Conservation (phyloP, 2,329 filamentous ascomycete species). For the Thermomyces lanuginosus region DNA sequence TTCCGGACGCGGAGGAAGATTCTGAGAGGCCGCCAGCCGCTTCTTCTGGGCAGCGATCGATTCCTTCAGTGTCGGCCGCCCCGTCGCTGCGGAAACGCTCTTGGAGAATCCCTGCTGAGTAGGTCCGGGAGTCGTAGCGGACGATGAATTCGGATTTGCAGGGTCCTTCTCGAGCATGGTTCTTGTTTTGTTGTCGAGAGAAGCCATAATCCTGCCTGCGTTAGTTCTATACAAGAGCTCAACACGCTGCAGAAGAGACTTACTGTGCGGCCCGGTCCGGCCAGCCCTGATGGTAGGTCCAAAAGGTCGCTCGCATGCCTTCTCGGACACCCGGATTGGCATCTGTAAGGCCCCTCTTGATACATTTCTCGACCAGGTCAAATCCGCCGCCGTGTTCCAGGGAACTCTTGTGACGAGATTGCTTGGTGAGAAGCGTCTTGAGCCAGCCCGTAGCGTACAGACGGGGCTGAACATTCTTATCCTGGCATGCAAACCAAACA, state of each 20-base stretch:
- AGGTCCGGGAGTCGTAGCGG: slow-evolving; percentile 7
- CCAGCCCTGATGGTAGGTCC: slow-evolving; percentile 67
- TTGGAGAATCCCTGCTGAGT: slow-evolving; percentile 9
- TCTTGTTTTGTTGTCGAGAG: slow-evolving; percentile 62
- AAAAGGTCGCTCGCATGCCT: slow-evolving; percentile 70
- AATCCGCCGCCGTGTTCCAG: slow-evolving; percentile 74
- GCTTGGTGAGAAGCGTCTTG: slow-evolving; percentile 62
- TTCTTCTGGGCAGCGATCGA: slow-evolving; percentile 71
- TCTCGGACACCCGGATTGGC: slow-evolving; percentile 82
- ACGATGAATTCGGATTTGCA: slow-evolving; percentile 40
- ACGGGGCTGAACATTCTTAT: slow-evolving; percentile 84
- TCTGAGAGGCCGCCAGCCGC: slow-evolving; percentile 24
- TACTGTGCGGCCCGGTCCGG: slow-evolving; percentile 57
- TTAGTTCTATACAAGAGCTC: not conserved
- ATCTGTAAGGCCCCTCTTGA: slow-evolving; percentile 78
- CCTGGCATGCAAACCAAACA: slow-evolving; percentile 62
- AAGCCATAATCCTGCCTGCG: slow-evolving; percentile 51
- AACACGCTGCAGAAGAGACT: slow-evolving; percentile 27
- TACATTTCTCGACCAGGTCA: slow-evolving; percentile 69
- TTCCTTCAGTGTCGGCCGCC: slow-evolving; percentile 52
- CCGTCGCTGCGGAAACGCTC: slow-evolving; percentile 9
- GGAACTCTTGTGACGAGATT: slow-evolving; percentile 57
- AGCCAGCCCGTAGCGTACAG: slow-evolving; percentile 69
- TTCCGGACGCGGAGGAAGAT: slow-evolving; percentile 37
- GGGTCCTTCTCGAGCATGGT: slow-evolving; percentile 68